A percentile compares a stretch with the other conserved stretches of the same genome.
Evolutionary conservation across 305 asterid species (phyloP).

Genomic region (Nicotiana rustica): DNA sequence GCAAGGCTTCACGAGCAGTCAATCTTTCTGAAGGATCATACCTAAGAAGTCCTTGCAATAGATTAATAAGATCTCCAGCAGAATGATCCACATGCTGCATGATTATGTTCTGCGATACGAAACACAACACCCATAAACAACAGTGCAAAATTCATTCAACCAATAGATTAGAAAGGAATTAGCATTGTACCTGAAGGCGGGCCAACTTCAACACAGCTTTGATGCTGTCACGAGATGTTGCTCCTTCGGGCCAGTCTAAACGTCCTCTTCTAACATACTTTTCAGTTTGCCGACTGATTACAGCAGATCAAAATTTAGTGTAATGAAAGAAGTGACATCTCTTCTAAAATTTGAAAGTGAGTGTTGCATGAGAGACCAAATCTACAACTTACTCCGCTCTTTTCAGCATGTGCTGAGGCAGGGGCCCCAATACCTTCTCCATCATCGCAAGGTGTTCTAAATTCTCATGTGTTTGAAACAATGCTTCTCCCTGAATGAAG

Average conservation of each 20-base stretch:
- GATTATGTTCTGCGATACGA: constrained; percentile 53
- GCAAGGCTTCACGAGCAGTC: constrained; percentile 74
- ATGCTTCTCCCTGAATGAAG: constrained; percentile 71
- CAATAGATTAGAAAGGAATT: neutral
- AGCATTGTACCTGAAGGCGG: constrained; percentile 56
- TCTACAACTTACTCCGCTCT: constrained; percentile 67
- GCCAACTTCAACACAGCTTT: constrained; percentile 74
- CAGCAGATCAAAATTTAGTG: constrained; percentile 20
- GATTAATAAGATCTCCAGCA: constrained; percentile 81
- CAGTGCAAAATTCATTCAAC: neutral
- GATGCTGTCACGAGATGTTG: constrained; percentile 83
- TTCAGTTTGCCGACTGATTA: constrained; percentile 71
- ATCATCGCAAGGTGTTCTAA: constrained; percentile 96
- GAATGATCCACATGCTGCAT: constrained; percentile 95
- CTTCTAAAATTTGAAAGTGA: neutral
- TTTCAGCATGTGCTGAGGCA: constrained; percentile 78
- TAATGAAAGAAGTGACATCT: too few species aligned
- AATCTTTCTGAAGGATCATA: constrained; percentile 75
- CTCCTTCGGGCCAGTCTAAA: constrained; percentile 91
- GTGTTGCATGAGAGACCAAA: neutral
- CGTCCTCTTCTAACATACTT: constrained; percentile 74
- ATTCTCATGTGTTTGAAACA: constrained; percentile 90
- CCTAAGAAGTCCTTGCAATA: constrained; percentile 78
- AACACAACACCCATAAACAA: neutral
- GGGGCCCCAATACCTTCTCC: constrained; percentile 85